Percentiles rank a stretch among this genome's conserved stretches.
Conservation (phyloP, 2,329 filamentous ascomycete species). For the Geoglossum cookeanum region DNA sequence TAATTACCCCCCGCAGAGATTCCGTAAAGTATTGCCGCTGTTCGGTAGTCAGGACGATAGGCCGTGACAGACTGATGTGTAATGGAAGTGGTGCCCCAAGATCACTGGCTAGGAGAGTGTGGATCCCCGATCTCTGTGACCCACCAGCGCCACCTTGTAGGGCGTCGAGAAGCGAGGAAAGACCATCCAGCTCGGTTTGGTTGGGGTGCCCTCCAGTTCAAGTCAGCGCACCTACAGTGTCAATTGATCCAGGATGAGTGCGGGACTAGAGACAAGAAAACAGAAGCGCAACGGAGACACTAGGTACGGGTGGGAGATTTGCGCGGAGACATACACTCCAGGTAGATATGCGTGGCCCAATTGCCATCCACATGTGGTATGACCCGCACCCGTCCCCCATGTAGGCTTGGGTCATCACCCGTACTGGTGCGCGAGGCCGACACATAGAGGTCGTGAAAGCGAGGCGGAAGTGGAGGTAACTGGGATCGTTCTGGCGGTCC, state of each 20-base stretch:
- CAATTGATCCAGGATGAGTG: not conserved
- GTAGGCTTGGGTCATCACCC: constrained; percentile 63
- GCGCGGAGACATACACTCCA: constrained; percentile 55
- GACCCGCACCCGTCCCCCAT: constrained; percentile 65
- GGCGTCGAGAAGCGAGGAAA: constrained; percentile 21
- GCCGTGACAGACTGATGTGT: constrained; percentile 78
- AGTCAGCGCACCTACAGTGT: not conserved
- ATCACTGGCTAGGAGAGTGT: constrained; percentile 57
- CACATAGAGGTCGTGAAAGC: constrained; percentile 82
- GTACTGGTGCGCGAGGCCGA: constrained; percentile 59
- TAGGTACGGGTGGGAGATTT: not conserved
- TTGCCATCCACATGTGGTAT: constrained; percentile 73
- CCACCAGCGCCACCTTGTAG: not conserved
- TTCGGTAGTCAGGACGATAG: constrained; percentile 54
- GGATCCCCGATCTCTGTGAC: constrained; percentile 26
- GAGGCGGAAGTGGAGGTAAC: constrained; percentile 55
- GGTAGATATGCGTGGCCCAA: constrained; percentile 84
- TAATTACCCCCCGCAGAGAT: constrained; percentile 28
- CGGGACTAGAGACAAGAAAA: not conserved
- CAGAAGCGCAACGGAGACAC: not conserved
- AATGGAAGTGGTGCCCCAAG: constrained; percentile 61
- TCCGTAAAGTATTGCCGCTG: constrained; percentile 50
- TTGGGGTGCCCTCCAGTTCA: constrained; percentile 19
- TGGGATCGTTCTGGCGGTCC: constrained; percentile 8
- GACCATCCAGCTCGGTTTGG: constrained; percentile 23